Conservation (phyloP, 768 basidiomycete genomes). For the Auriscalpium orientale region DNA sequence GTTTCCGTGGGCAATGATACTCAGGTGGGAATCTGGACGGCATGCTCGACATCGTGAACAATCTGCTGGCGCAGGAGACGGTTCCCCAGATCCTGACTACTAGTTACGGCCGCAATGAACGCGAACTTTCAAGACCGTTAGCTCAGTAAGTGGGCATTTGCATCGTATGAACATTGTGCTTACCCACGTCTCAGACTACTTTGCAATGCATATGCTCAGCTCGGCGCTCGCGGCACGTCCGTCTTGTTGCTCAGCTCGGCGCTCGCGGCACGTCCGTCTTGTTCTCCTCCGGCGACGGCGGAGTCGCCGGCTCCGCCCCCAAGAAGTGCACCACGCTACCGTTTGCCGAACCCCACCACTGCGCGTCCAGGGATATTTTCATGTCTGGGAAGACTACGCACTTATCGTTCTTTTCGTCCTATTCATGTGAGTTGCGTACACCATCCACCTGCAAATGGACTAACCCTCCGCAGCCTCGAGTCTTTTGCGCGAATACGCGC, state of each 20-base stretch:
- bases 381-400: conserved; percentile 80
- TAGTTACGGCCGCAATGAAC: conserved; percentile 14
- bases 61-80: conserved; percentile 7
- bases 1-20: conserved; percentile 19
- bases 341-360: conserved; percentile 34
- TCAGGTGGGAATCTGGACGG: conserved; percentile 6
- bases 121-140: neutral
- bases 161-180: neutral
- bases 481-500: conserved; percentile 81
- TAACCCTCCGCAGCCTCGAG: conserved; percentile 52
- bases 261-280: too few relatives aligned
- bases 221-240: too few relatives aligned
- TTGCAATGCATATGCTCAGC: conserved; percentile 30
- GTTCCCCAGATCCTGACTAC: conserved; percentile 17
- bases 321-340: conserved; percentile 25
- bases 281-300: conserved; percentile 15
- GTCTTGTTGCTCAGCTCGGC: conserved; percentile 27
- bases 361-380: conserved; percentile 67
- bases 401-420: conserved; percentile 75
- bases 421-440: conserved; percentile 61
- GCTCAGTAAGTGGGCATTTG: neutral
- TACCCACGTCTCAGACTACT: conserved; percentile 14
- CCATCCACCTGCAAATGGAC: neutral
- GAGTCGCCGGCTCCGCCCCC: conserved; percentile 10
- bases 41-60: conserved; percentile 6